Base-by-base conservation (phyloP, 176 grass and related monocot species). In the Carex parvula region DNA sequence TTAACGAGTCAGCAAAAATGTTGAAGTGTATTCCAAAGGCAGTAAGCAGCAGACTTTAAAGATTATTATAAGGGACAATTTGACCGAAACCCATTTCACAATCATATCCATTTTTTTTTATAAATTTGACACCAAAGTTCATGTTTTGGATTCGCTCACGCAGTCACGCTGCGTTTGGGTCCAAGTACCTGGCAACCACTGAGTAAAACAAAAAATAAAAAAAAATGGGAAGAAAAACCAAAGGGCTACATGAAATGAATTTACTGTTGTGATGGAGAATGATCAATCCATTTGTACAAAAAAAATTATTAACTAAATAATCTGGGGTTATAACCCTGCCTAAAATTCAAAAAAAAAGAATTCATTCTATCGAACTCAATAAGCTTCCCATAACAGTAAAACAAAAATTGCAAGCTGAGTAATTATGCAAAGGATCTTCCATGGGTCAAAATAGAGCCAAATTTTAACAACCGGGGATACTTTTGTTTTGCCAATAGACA, bases 241-340 rank as follows among this genome's bases (percentile, higher is more conserved):
- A 55, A 13, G 61, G 35, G 64, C 13, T 55, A 55, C 62, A 69
- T 69, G 39, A 30, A n/a, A 78, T 33, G 26, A 78, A 78, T 57
- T 78, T 78, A 78, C 52, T 21, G 22, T 18, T 30, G 58, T 83
- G 81, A 66, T 52, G 44, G 64, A 32, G 41, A 66, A 37, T 7
- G 21, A 83, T 50, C 4, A 32, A 68, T 83, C 62, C 62, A 69
- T 83, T 83, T 83, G 81, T 83, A 83, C 81, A 83, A 66, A 64
- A 66, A n/a, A 82, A 82, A 82, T 74, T 24, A 66, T 66, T 82
- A 64, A 64, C 80, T 67, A 82, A 61, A 66, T 83, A 83, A 83
- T 83, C 44, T 83, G 62, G 81, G 24, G 63, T 55, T 52, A 68
- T 68, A 32, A 6, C 81, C 81, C 60, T 83, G 39, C 39, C 81